A percentile compares a stretch with the other conserved stretches of the same genome.
Conservation (phyloP, 2,329 filamentous ascomycete species). For the Fusarium incarnatum region DNA sequence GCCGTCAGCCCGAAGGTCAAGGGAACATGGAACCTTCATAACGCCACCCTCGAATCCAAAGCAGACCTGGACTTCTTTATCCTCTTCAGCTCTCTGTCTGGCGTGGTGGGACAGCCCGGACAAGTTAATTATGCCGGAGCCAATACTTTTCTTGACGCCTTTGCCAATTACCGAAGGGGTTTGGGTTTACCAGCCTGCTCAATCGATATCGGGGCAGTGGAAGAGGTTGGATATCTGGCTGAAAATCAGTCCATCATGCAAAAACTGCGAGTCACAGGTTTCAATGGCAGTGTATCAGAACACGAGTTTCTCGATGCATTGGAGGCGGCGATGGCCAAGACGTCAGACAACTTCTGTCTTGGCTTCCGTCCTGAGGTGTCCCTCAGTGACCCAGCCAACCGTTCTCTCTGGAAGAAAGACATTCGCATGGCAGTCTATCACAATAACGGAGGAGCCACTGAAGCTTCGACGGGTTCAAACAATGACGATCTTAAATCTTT, state of each 20-base stretch:
- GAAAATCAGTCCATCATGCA: slow-evolving; percentile 6
- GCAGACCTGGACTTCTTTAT: slow-evolving; percentile 12
- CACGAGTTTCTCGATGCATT: slow-evolving; percentile 4
- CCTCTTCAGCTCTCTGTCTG: slow-evolving; percentile 6
- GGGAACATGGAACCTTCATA: slow-evolving; percentile 6
- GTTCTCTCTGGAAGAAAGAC: slow-evolving; percentile 10
- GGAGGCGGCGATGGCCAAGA: background rate
- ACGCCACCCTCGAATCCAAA: background rate
- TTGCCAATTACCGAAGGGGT: background rate
- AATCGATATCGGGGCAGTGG: slow-evolving; percentile 4
- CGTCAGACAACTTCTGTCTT: background rate
- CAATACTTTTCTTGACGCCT: slow-evolving; percentile 7
- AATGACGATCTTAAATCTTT: slow-evolving; percentile 7
- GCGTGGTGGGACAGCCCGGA: slow-evolving; percentile 1
- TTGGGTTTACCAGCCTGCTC: background rate
- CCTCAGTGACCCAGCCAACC: background rate
- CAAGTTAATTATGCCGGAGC: slow-evolving; percentile 9
- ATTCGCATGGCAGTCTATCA: slow-evolving; percentile 8
- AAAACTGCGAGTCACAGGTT: background rate
- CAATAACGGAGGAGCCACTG: background rate
- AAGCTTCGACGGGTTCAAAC: background rate
- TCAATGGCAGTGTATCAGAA: slow-evolving; percentile 4
- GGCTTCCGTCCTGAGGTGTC: background rate
- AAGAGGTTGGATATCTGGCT: slow-evolving; percentile 8
- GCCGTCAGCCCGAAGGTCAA: background rate